A percentile compares a stretch with the other conserved stretches of the same genome.
Evolutionary conservation across 495 filamentous ascomycete species (phyloP).

Genomic region (Penicillium roqueforti): DNA sequence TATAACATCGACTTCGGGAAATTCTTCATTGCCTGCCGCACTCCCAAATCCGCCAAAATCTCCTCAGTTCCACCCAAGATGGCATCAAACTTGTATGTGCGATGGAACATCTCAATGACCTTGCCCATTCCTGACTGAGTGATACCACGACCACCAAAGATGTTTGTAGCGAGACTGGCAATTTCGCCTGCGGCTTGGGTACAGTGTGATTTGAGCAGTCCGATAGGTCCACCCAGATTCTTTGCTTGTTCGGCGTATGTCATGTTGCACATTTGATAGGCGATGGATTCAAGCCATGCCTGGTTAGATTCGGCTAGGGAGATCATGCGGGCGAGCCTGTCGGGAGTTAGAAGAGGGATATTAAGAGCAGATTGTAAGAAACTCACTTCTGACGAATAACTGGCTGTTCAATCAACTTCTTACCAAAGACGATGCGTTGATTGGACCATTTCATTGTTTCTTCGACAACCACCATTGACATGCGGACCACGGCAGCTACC

Average conservation of each 20-base stretch:
- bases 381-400: constrained; percentile 75
- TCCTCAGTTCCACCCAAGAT: constrained; percentile 85
- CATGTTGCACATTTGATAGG: constrained; percentile 87
- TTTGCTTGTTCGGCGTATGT: constrained; percentile 71
- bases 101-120: constrained; percentile 75
- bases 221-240: constrained; percentile 75
- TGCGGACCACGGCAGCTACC: constrained; percentile 59
- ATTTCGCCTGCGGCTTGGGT: constrained; percentile 77
- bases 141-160: constrained; percentile 78
- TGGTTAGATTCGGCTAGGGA: constrained; percentile 75
- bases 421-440: constrained; percentile 81
- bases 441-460: constrained; percentile 88
- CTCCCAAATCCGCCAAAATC: constrained; percentile 75
- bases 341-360: constrained; percentile 5
- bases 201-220: constrained; percentile 72
- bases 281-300: constrained; percentile 79
- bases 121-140: constrained; percentile 82
- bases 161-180: constrained; percentile 78
- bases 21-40: constrained; percentile 74
- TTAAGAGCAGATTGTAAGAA: neutral
- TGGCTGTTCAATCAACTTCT: constrained; percentile 76
- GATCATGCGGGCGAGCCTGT: constrained; percentile 78
- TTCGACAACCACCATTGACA: constrained; percentile 66
- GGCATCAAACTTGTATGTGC: constrained; percentile 85
- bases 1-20: constrained; percentile 83